Base-by-base conservation (phyloP, 106 monocot genomes). In the Dendrobium chrysotoxum region DNA sequence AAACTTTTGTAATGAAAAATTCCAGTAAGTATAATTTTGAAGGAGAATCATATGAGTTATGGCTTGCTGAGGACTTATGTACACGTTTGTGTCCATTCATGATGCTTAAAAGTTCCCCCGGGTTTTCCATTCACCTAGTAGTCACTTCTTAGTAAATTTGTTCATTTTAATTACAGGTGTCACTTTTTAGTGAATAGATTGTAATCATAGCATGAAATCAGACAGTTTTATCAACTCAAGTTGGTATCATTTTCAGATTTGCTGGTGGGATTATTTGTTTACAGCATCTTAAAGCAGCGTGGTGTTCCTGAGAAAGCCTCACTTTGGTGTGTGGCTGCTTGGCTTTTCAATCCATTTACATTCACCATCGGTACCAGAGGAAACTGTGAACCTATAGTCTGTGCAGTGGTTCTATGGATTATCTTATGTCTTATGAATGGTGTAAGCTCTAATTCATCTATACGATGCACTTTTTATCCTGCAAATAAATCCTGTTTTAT, bases 321-420 rank as follows among this genome's bases (percentile, higher is more conserved):
- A n/a, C 71, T 91, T 42, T 87, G 83, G 83, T 87, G 87, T 23
- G 89, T 95, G 25, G 85, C 77, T 41, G 82, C 85, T 73, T 95
- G 95, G 95, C 87, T 95, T 10, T 88, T 88, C 82, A 91, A 91
- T 70, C 91, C 88, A 26, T 88, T 88, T 79, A 88, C 91, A 1
- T 91, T 91, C 64, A 91, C 91, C 41, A 91, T 91, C 79, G 91
- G 91, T 17, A 91, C 88, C 5, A 88, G 91, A 77, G 91, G 91
- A 76, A 91, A 91, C 75, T 91, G 91, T 40, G 91, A 91, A 47
- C 91, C 91, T 39, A 70, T 92, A 20, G 95, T 95, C 13, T 92
- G 92, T 83, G 92, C 92, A 30, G 79, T 90, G 54, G 79, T 95
- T 70, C 75, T 90, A 16, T 95, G 95, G 95, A 95, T 92, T 80